These are phyloP conservation scores for Trichoderma simmonsii DNA, from an alignment of 2,329 filamentous ascomycete species.

Conservation along the genomic window DNA sequence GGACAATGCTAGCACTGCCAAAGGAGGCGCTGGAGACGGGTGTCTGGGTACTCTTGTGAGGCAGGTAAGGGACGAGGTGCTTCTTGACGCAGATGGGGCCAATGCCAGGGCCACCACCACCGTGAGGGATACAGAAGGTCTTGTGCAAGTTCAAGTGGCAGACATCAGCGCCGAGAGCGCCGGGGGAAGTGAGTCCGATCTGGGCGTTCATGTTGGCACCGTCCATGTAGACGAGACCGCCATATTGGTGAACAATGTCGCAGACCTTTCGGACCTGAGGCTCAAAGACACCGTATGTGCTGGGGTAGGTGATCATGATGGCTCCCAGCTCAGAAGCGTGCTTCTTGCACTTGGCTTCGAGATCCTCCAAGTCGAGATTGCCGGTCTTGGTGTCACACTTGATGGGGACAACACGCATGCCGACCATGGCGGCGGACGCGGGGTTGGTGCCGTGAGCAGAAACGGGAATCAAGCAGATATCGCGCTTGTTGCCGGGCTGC, in stretches of 20 bases:
- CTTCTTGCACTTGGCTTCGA: constrained; percentile 85
- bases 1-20: constrained; percentile 87
- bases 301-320: constrained; percentile 97
- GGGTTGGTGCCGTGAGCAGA: constrained; percentile 96
- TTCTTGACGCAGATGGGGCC: constrained; percentile 89
- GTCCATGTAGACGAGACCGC: constrained; percentile 97
- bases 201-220: constrained; percentile 98
- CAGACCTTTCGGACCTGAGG: constrained; percentile 83
- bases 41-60: constrained; percentile 36
- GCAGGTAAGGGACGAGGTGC: constrained; percentile 71
- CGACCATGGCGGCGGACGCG: constrained; percentile 90
- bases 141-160: constrained; percentile 98
- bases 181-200: constrained; percentile 90
- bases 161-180: constrained; percentile 92
- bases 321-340: constrained; percentile 81
- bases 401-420: constrained; percentile 88
- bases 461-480: constrained; percentile 91
- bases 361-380: constrained; percentile 82
- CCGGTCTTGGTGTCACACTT: constrained; percentile 86
- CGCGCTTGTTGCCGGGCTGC: constrained; percentile 66
- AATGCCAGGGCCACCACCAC: constrained; percentile 88
- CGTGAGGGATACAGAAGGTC: constrained; percentile 97
- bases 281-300: constrained; percentile 93
- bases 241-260: constrained; percentile 78
- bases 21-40: constrained; percentile 79